Evolutionary conservation across 2,329 filamentous ascomycete genomes (phyloP).

Genomic region (Arthrobotrys entomopaga): DNA sequence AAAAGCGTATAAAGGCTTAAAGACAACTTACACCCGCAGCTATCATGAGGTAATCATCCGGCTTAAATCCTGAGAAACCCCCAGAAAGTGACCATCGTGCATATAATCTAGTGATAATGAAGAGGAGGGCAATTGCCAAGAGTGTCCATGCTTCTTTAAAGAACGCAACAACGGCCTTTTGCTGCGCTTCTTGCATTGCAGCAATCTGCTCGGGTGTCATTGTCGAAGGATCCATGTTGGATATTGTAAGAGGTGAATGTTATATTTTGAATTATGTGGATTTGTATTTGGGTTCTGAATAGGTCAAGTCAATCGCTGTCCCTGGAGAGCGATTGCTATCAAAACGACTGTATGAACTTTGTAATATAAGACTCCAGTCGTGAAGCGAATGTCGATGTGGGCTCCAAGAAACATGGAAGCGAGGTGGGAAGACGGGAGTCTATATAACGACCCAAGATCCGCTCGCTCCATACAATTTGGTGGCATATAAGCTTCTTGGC

Average conservation of each 20-base stretch:
- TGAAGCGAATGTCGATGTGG: conserved; percentile 44
- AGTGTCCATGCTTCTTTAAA: conserved; percentile 66
- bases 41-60: conserved; percentile 71
- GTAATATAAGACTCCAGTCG: conserved; percentile 47
- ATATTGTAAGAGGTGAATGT: conserved; percentile 20
- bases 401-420: conserved; percentile 44
- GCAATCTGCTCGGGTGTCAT: conserved; percentile 54
- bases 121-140: conserved; percentile 65
- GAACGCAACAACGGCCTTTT: conserved; percentile 59
- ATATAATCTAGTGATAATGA: conserved; percentile 67
- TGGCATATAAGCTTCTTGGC: conserved; percentile 23
- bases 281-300: conserved; percentile 4
- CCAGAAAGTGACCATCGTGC: conserved; percentile 67
- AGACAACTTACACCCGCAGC: conserved; percentile 65
- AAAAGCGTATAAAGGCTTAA: no score
- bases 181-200: conserved; percentile 46
- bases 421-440: conserved; percentile 48
- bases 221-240: conserved; percentile 35
- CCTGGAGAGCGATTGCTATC: conserved; percentile 8
- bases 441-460: conserved; percentile 52
- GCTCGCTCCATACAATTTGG: conserved; percentile 38
- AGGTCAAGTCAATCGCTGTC: conserved; percentile 17
- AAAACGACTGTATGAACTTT: conserved; percentile 39
- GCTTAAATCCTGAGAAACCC: conserved; percentile 64
- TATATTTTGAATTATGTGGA: background rate